Evolutionary conservation across 805 yeast genomes (phyloP).

Genomic region (Danielia oregonensis): DNA sequence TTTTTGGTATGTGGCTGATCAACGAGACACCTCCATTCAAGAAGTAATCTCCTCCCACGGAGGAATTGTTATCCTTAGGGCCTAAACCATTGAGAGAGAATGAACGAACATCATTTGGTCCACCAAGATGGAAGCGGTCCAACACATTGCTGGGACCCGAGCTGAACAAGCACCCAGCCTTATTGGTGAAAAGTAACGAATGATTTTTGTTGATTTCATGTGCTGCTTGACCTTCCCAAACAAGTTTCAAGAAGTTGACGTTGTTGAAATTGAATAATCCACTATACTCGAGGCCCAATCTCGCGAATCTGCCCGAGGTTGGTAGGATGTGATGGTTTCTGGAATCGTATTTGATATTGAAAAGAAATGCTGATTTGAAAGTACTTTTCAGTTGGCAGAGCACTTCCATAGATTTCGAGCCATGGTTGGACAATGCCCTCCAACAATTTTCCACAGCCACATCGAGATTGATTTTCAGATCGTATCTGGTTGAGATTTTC

Average conservation of each 20-base stretch:
- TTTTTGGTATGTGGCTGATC: constrained; percentile 41
- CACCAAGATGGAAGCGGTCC: constrained; percentile 56
- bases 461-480: constrained; percentile 43
- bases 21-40: constrained; percentile 44
- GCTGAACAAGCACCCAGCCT: constrained; percentile 31
- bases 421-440: constrained; percentile 30
- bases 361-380: constrained; percentile 42
- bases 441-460: constrained; percentile 42
- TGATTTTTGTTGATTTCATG: constrained; percentile 15
- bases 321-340: constrained; percentile 45
- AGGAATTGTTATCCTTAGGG: constrained; percentile 47
- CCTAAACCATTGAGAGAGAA: constrained; percentile 52
- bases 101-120: constrained; percentile 56
- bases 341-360: constrained; percentile 40
- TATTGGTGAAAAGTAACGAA: constrained; percentile 25
- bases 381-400: constrained; percentile 42
- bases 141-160: constrained; percentile 32
- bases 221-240: constrained; percentile 38
- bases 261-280: constrained; percentile 26
- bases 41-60: constrained; percentile 52
- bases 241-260: constrained; percentile 37
- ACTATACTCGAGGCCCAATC: constrained; percentile 33
- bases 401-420: constrained; percentile 28
- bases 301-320: constrained; percentile 34
- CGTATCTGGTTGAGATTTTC: constrained; percentile 37